These are phyloP conservation scores for Neopestalotiopsis rosae DNA, from an alignment of 2,329 filamentous ascomycete species.

Conservation along the genomic window DNA sequence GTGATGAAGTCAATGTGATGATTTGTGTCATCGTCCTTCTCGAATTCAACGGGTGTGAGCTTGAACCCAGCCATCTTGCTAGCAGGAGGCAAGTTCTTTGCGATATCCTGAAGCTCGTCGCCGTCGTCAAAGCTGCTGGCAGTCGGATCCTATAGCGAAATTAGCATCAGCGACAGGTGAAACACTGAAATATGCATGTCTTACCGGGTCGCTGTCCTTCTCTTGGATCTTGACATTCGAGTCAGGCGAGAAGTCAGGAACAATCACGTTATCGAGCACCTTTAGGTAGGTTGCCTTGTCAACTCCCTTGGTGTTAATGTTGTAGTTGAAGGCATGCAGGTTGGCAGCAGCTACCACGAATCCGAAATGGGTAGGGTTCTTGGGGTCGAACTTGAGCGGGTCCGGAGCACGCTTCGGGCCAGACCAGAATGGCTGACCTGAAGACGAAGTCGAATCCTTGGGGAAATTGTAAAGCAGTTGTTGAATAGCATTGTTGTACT, in stretches of 20 bases:
- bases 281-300: conserved; percentile 76
- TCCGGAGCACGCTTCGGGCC: conserved; percentile 96
- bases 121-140: conserved; percentile 73
- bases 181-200: conserved; percentile 32
- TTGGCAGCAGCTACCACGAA: conserved; percentile 91
- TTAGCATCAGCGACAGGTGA: conserved; percentile 13
- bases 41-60: conserved; percentile 90
- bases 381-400: conserved; percentile 83
- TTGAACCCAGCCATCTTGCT: conserved; percentile 87
- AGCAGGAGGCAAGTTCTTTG: conserved; percentile 75
- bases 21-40: conserved; percentile 98
- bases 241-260: conserved; percentile 92
- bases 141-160: conserved; percentile 72
- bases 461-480: conserved; percentile 97
- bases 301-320: conserved; percentile 82
- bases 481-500: conserved; percentile 96
- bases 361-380: conserved; percentile 83
- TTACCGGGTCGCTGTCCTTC: conserved; percentile 86
- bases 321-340: conserved; percentile 96
- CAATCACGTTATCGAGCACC: conserved; percentile 89
- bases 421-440: conserved; percentile 94
- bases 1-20: conserved; percentile 99
- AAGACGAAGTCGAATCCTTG: conserved; percentile 87
- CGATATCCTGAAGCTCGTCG: conserved; percentile 76
- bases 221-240: conserved; percentile 95